These are phyloP conservation scores for Xylogone sp. DNA, from an alignment of 2,329 filamentous ascomycete genomes.

Conservation along the genomic window DNA sequence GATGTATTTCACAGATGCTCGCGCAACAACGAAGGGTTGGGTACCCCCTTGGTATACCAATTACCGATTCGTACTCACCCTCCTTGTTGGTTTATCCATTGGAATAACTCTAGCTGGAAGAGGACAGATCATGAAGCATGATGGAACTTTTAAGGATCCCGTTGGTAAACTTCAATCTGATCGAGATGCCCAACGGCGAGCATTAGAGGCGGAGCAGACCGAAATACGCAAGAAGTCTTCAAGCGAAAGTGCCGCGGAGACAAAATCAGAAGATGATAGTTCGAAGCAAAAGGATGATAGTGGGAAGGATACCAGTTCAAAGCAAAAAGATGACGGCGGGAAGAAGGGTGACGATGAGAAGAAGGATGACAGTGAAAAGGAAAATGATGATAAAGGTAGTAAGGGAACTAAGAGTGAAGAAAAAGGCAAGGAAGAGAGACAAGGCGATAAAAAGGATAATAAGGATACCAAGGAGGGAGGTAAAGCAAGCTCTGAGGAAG, in stretches of 20 bases:
- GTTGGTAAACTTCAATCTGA: constrained; percentile 24
- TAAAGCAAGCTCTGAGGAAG: background rate
- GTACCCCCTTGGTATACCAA: constrained; percentile 80
- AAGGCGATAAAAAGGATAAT: constrained; percentile 19
- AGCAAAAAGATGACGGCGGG: background rate
- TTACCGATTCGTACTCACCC: constrained; percentile 90
- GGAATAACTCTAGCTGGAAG: constrained; percentile 77
- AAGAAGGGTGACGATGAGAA: constrained; percentile 12
- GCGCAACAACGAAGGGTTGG: constrained; percentile 71
- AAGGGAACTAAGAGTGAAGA: constrained; percentile 26
- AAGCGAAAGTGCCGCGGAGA: constrained; percentile 7
- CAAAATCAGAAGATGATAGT: background rate
- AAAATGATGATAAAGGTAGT: constrained; percentile 37
- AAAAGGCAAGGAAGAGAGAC: constrained; percentile 20
- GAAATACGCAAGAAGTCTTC: constrained; percentile 14
- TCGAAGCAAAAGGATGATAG: background rate
- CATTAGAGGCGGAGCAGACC: constrained; percentile 25
- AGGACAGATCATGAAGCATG: constrained; percentile 49
- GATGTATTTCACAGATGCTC: constrained; percentile 80
- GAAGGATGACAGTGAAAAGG: constrained; percentile 21
- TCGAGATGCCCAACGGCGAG: constrained; percentile 23
- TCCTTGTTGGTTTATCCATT: constrained; percentile 80
- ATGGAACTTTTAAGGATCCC: constrained; percentile 24
- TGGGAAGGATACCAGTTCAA: constrained; percentile 1
- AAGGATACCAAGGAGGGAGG: constrained; percentile 12